Conservation (phyloP, 495 filamentous ascomycete genomes). For the Aspergillus haitiensis region DNA sequence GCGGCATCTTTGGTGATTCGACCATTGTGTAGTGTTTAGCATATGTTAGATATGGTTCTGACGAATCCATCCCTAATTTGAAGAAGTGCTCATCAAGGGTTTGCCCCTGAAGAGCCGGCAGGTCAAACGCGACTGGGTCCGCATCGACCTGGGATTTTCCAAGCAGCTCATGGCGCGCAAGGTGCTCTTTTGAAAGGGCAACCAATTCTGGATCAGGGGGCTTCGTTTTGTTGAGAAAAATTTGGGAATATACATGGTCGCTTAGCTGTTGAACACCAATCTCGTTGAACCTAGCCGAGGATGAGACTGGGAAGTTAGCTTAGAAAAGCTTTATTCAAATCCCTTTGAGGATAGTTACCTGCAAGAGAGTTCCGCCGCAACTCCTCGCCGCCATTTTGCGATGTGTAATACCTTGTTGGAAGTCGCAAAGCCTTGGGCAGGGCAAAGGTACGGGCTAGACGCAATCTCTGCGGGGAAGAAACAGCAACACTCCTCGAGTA, state of each 20-base stretch:
- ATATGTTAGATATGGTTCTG: slow-evolving; percentile 78
- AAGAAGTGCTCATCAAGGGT: slow-evolving; percentile 94
- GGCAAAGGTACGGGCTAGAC: slow-evolving; percentile 22
- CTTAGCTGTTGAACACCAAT: slow-evolving; percentile 94
- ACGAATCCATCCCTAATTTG: slow-evolving; percentile 82
- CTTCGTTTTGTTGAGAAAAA: slow-evolving; percentile 65
- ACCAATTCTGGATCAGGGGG: slow-evolving; percentile 68
- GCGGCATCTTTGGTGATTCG: slow-evolving; percentile 70
- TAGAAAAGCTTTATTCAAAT: slow-evolving; percentile 4
- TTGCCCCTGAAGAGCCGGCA: slow-evolving; percentile 74
- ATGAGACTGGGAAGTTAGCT: slow-evolving; percentile 50
- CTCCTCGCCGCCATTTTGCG: slow-evolving; percentile 29
- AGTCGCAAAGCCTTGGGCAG: slow-evolving; percentile 23
- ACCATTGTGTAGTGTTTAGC: slow-evolving; percentile 70
- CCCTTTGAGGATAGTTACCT: slow-evolving; percentile 29
- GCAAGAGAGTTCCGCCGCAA: slow-evolving; percentile 32
- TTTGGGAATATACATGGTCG: slow-evolving; percentile 73
- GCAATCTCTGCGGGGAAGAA: slow-evolving; percentile 32
- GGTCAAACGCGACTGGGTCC: slow-evolving; percentile 77
- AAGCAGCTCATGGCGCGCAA: slow-evolving; percentile 82
- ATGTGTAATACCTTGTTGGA: slow-evolving; percentile 24
- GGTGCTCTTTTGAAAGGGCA: slow-evolving; percentile 75
- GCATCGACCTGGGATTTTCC: slow-evolving; percentile 81
- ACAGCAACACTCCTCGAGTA: slow-evolving; percentile 38
- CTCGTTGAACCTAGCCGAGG: slow-evolving; percentile 75